phyloP scores from a whole-genome alignment of 192 early-diverging fungal genomes.

The Funneliformis mosseae region DNA sequence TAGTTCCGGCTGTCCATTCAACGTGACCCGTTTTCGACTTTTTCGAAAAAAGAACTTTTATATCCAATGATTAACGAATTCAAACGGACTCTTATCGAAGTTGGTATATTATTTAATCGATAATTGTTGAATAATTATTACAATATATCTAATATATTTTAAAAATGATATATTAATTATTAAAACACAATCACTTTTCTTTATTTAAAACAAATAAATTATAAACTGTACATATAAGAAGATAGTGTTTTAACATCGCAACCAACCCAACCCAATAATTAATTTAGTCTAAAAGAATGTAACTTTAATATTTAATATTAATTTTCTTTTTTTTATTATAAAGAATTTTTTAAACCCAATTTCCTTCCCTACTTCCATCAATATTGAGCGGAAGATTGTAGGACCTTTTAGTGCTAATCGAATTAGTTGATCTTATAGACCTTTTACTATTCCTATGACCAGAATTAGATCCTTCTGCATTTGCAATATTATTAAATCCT shows the following conservation, averaged over 20 bases:
- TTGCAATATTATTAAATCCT: background rate
- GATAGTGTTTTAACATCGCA: too few relatives aligned
- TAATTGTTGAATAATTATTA: too few relatives aligned
- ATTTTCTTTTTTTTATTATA: too few relatives aligned
- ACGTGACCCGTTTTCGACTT: too few relatives aligned
- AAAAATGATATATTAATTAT: too few relatives aligned
- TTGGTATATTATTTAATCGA: too few relatives aligned
- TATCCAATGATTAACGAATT: too few relatives aligned
- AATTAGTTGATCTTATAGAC: background rate
- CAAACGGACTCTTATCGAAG: too few relatives aligned
- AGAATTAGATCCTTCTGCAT: background rate
- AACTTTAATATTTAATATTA: background rate
- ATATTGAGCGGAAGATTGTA: background rate
- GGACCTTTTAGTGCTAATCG: background rate
- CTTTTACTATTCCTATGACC: background rate
- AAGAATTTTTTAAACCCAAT: conserved; percentile 11
- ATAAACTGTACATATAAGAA: too few relatives aligned
- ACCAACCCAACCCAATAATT: background rate
- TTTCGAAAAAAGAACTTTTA: too few relatives aligned
- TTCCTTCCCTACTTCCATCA: background rate
- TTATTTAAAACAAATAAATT: background rate
- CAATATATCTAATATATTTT: too few relatives aligned
- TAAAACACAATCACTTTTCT: background rate
- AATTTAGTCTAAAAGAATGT: background rate
- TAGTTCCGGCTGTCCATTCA: too few relatives aligned